Conservation (phyloP, 495 filamentous ascomycete genomes). For the Daldinia grandis region DNA sequence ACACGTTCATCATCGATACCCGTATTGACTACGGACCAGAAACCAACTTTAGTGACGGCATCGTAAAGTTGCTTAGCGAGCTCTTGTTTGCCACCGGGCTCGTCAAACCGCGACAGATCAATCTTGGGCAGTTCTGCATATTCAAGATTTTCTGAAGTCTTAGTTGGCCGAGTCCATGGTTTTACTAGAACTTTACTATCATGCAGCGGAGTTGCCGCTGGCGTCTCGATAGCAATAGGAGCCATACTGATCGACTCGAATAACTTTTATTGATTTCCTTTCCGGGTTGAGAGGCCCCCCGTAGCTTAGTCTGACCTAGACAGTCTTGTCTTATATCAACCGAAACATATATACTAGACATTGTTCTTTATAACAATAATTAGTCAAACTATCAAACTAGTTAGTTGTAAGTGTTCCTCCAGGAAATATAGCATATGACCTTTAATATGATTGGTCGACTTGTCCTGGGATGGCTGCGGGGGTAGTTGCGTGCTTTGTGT, state of each 20-base stretch:
- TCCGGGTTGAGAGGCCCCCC: not conserved
- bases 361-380: not conserved
- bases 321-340: slow-evolving; percentile 11
- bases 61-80: slow-evolving; percentile 63
- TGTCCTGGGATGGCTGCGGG: slow-evolving; percentile 11
- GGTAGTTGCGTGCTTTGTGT: slow-evolving; percentile 38
- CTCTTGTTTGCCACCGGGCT: slow-evolving; percentile 60
- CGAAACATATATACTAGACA: not conserved
- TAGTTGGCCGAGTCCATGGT: slow-evolving; percentile 51
- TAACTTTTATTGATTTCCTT: not conserved
- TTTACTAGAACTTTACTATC: slow-evolving; percentile 41
- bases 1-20: slow-evolving; percentile 51
- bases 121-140: slow-evolving; percentile 65
- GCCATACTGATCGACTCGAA: slow-evolving; percentile 41
- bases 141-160: slow-evolving; percentile 49
- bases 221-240: slow-evolving; percentile 44
- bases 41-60: slow-evolving; percentile 60
- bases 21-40: slow-evolving; percentile 44
- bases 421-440: not conserved
- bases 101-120: slow-evolving; percentile 59
- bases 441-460: slow-evolving; percentile 19
- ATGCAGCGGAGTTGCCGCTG: slow-evolving; percentile 15
- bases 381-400: not conserved
- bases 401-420: not conserved
- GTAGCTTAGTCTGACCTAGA: not conserved